A percentile compares a stretch with the other conserved stretches of the same genome.
Evolutionary conservation across 768 basidiomycete genomes (phyloP).

Genomic region (Thelephora aurantiotincta): DNA sequence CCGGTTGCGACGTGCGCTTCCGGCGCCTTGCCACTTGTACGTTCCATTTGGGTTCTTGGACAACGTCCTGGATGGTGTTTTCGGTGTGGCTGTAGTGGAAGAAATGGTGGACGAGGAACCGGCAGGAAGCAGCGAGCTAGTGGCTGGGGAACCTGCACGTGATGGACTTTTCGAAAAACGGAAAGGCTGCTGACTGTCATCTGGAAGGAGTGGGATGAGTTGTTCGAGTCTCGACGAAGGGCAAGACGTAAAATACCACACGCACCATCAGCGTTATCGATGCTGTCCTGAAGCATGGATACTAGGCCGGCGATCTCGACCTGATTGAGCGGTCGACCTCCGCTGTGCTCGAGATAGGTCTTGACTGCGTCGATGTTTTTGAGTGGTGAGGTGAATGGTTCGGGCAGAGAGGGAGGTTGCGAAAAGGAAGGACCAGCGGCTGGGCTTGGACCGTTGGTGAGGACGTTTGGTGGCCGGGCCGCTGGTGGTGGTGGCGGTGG

Average conservation of each 20-base stretch:
- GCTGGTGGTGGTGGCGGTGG: constrained; percentile 2
- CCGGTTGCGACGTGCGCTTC: constrained; percentile 60
- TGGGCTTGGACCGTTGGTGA: constrained; percentile 2
- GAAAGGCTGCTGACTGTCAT: constrained; percentile 39
- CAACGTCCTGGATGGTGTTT: constrained; percentile 37
- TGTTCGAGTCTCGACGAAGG: no score
- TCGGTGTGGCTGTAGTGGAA: constrained; percentile 11
- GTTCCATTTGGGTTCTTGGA: constrained; percentile 61
- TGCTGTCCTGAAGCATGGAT: constrained; percentile 36
- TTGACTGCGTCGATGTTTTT: constrained; percentile 35
- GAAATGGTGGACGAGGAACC: constrained; percentile 11
- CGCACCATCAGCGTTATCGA: constrained; percentile 23
- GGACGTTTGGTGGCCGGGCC: not conserved
- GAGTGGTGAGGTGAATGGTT: constrained; percentile 17
- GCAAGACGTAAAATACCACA: constrained; percentile 2
- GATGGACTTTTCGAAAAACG: constrained; percentile 42
- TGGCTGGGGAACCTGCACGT: constrained; percentile 20
- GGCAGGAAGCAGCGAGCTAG: constrained; percentile 16
- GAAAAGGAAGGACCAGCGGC: constrained; percentile 4
- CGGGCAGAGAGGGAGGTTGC: not conserved
- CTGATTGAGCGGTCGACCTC: constrained; percentile 31
- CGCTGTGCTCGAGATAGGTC: constrained; percentile 32
- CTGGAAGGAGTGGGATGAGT: constrained; percentile 5
- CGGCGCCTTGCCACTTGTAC: constrained; percentile 64
- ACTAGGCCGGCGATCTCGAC: constrained; percentile 43